These are phyloP conservation scores for Vickermania spadyakhi DNA, from an alignment of 208 protist species.

Conservation along the genomic window DNA sequence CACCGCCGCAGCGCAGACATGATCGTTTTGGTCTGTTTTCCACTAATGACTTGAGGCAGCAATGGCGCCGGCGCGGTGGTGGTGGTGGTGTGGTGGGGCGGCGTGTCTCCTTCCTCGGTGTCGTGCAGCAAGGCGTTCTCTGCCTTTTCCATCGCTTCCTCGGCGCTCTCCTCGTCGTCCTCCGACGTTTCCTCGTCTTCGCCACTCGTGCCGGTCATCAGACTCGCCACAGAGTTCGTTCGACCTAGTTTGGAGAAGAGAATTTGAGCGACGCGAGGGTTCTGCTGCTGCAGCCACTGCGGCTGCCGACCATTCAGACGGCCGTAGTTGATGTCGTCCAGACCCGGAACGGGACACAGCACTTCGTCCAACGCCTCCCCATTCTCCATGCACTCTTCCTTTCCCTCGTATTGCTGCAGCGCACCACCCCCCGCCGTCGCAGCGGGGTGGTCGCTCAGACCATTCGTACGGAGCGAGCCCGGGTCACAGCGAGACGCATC, in stretches of 20 bases:
- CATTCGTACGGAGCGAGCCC: too few species aligned
- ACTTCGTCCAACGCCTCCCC: constrained; percentile 56
- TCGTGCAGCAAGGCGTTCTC: background rate
- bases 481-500: too few species aligned
- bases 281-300: constrained; percentile 45
- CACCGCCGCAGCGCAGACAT: background rate
- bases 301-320: constrained; percentile 58
- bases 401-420: background rate
- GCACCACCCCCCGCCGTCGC: background rate
- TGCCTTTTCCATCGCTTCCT: background rate
- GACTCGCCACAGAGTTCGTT: constrained; percentile 3
- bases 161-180: too few species aligned
- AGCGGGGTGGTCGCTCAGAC: too few species aligned
- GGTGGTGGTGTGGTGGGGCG: background rate
- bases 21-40: background rate
- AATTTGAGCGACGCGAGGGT: constrained; percentile 45
- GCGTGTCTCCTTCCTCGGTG: background rate
- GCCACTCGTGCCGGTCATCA: background rate
- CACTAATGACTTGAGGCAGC: background rate
- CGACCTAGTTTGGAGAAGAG: constrained; percentile 21
- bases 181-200: background rate
- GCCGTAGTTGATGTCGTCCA: constrained; percentile 84
- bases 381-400: constrained; percentile 13
- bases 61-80: background rate
- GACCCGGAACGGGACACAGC: constrained; percentile 60